phyloP scores from a whole-genome alignment of 176 grass and related monocot genomes.

The Carex pumila region DNA sequence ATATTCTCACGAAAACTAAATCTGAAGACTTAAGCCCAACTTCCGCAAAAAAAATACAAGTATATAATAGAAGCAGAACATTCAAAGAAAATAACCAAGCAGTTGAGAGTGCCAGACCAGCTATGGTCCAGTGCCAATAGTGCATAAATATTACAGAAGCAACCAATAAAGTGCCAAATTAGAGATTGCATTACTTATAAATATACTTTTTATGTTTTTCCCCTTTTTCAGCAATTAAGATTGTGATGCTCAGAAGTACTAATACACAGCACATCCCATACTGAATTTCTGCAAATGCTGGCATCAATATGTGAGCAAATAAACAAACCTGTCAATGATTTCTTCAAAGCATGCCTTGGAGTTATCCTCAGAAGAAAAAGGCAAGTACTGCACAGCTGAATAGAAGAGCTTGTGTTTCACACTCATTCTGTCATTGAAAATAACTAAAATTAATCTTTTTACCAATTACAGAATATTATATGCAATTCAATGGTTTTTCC shows the following conservation, averaged over 20 bases:
- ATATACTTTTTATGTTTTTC: not conserved
- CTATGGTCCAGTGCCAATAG: not conserved
- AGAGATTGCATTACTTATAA: not conserved
- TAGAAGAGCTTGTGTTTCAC: constrained; percentile 90
- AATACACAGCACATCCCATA: not conserved
- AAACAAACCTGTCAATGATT: constrained; percentile 82
- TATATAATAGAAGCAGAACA: not conserved
- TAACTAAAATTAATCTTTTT: not conserved
- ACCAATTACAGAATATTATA: not conserved
- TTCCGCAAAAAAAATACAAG: not conserved
- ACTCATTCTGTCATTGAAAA: constrained; percentile 44
- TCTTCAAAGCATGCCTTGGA: constrained; percentile 84
- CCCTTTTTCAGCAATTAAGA: not conserved
- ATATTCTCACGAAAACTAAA: not conserved
- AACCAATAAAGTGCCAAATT: not conserved
- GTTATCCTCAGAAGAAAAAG: constrained; percentile 59
- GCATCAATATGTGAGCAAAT: not conserved
- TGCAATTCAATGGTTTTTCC: not conserved
- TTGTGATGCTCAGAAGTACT: not conserved
- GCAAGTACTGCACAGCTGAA: constrained; percentile 83
- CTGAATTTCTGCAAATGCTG: not conserved
- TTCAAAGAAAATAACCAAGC: not conserved
- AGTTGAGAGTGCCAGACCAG: not conserved
- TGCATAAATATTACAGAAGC: not conserved
- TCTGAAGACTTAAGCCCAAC: not conserved